Base-by-base conservation (phyloP, 805 yeast species). In the Yamadazyma ubonensis region DNA sequence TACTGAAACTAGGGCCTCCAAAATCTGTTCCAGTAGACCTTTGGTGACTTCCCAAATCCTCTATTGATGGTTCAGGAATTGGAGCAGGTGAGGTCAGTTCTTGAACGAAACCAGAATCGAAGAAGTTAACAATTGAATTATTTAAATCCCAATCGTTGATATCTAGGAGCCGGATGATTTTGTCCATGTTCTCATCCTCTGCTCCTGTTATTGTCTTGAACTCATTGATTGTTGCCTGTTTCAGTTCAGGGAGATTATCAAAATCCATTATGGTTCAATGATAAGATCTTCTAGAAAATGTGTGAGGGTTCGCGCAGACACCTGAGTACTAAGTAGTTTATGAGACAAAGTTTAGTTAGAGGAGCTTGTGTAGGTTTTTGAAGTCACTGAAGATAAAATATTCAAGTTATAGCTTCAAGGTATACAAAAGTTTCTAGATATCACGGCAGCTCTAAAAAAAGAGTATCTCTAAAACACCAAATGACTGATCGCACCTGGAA, bases 131-230 rank as follows among this genome's bases (percentile, higher is more conserved):
- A 22, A 81, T 58, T 1, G 88, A 78, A 30, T 72, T 65, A 50
- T 82, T 86, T 36, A 83, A 53, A 50, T 81, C 73, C 81, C 81
- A 80, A 35, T 78, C 72, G 49, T 78, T 72, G 33, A 73, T 69
- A 22, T 67, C 58, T 37, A 83, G 54, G 18, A 81, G 55, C 37
- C 65, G 57, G 3, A 72, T 56, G 2, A 81, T 71, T 31, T 73
- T 67, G 0, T 64, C 70, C 5, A 71, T 76, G 7, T 71, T 71
- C 2, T 48, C 48, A 11, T 33, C 40, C 2, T 42, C 48, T 18
- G 52, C 33, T 2, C 54, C 58, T 1, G 57, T 44, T 3, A 58
- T 54, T 1, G 51, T 23, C 32, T 49, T 51, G 47, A 58, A 56
- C 41, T 50, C 39, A 18, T 35, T 32, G 19, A 40, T 30, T 25